Percentiles rank a stretch among this genome's conserved stretches.
phyloP scores from a whole-genome alignment of 2,329 filamentous ascomycete species.

The Ascochyta fabae region DNA sequence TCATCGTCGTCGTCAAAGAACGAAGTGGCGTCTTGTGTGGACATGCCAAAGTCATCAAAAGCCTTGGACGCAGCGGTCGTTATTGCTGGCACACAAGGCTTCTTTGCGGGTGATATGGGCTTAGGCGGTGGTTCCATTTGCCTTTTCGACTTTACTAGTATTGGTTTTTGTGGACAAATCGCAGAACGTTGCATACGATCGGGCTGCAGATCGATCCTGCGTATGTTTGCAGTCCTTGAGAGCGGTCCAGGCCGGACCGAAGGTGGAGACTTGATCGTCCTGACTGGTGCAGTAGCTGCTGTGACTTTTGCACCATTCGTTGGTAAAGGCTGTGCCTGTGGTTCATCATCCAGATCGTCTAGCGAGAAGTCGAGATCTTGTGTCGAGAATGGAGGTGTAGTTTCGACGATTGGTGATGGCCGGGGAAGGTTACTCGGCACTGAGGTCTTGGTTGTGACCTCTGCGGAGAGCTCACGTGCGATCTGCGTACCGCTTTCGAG shows the following conservation, averaged over 20 bases:
- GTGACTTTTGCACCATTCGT: background rate
- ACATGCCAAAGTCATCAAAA: conserved; percentile 30
- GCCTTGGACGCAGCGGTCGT: background rate
- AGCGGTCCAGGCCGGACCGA: conserved; percentile 11
- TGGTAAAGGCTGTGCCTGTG: background rate
- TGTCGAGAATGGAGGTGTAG: conserved; percentile 44
- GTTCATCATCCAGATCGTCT: conserved; percentile 49
- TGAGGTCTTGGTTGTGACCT: background rate
- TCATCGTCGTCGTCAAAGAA: conserved; percentile 40
- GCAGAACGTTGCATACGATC: background rate
- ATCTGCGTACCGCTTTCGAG: conserved; percentile 56
- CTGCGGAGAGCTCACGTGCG: conserved; percentile 49
- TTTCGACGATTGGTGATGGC: background rate
- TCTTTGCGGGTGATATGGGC: background rate
- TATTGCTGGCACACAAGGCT: background rate
- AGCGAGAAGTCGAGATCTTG: conserved; percentile 50
- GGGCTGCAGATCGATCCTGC: background rate
- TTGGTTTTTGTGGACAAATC: background rate
- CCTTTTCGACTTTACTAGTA: background rate
- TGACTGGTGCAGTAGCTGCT: background rate
- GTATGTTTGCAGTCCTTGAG: conserved; percentile 10
- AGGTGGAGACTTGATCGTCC: background rate
- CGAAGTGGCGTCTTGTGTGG: conserved; percentile 35
- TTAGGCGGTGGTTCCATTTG: conserved; percentile 10
- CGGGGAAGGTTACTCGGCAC: background rate